Percentiles rank a stretch among this genome's conserved stretches.
Conservation (phyloP, 106 monocot genomes). For the Triglochin maritima region DNA sequence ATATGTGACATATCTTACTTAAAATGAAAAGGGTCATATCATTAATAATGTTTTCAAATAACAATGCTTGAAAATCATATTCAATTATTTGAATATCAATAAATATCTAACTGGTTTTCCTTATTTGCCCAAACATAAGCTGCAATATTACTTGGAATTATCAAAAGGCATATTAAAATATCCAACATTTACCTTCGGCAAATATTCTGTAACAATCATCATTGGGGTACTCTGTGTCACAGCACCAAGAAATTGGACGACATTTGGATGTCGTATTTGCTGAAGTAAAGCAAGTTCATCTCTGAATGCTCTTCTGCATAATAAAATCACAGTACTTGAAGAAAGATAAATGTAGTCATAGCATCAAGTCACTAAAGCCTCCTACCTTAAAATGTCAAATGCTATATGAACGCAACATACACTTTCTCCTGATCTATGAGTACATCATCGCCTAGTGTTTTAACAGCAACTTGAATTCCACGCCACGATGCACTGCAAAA, state of each 20-base stretch:
- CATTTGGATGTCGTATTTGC: slow-evolving; percentile 87
- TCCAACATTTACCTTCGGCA: slow-evolving; percentile 53
- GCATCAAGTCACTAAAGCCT: slow-evolving; percentile 1
- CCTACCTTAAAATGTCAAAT: slow-evolving; percentile 7
- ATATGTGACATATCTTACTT: too few species aligned
- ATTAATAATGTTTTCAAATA: too few species aligned
- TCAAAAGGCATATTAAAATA: too few species aligned
- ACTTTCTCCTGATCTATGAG: slow-evolving; percentile 77
- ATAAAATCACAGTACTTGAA: not conserved
- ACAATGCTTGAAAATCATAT: too few species aligned
- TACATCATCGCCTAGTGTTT: slow-evolving; percentile 60
- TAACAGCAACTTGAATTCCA: slow-evolving; percentile 89
- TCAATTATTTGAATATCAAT: too few species aligned
- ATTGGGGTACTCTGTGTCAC: slow-evolving; percentile 91
- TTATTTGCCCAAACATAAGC: too few species aligned
- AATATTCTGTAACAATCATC: slow-evolving; percentile 98
- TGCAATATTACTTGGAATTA: too few species aligned
- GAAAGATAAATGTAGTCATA: not conserved
- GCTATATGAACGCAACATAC: slow-evolving; percentile 53
- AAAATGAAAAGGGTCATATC: too few species aligned
- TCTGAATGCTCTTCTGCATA: slow-evolving; percentile 73
- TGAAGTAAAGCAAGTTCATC: slow-evolving; percentile 93
- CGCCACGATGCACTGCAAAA: slow-evolving; percentile 81
- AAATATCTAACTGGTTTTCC: too few species aligned
- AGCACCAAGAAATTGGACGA: slow-evolving; percentile 95